Evolutionary conservation across 305 asterid species (phyloP).

Genomic region (Fraxinus xanthoxyloides): DNA sequence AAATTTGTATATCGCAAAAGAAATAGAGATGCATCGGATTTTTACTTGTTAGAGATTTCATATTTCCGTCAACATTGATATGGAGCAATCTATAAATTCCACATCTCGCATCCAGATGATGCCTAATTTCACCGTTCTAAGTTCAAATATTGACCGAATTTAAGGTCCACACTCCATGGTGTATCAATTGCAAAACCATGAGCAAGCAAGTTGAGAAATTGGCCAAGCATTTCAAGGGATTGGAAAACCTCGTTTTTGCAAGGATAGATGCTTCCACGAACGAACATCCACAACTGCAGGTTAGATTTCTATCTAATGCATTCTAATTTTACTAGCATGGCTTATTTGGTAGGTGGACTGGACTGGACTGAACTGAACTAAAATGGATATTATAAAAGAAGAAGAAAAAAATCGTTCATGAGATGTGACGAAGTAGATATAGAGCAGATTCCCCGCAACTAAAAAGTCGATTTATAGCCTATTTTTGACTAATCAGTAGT

Average conservation of each 20-base stretch:
- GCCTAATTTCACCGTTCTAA: neutral
- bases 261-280: constrained; percentile 84
- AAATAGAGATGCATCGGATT: neutral
- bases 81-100: neutral
- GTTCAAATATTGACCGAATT: neutral
- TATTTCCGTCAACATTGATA: neutral
- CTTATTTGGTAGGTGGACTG: neutral
- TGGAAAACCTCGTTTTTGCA: constrained; percentile 69
- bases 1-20: neutral
- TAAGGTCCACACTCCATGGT: constrained; percentile 94
- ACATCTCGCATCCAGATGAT: neutral
- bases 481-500: neutral
- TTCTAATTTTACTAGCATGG: neutral
- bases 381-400: neutral
- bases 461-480: neutral
- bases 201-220: constrained; percentile 88
- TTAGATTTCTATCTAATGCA: neutral
- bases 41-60: neutral
- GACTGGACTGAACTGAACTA: neutral
- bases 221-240: constrained; percentile 92
- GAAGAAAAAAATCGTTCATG: neutral
- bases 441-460: neutral
- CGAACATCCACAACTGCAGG: constrained; percentile 82
- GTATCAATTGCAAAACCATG: constrained; percentile 79
- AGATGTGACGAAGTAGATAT: neutral